These are phyloP conservation scores for Rhizopogon roseolus DNA, from an alignment of 768 basidiomycete species.

Conservation along the genomic window DNA sequence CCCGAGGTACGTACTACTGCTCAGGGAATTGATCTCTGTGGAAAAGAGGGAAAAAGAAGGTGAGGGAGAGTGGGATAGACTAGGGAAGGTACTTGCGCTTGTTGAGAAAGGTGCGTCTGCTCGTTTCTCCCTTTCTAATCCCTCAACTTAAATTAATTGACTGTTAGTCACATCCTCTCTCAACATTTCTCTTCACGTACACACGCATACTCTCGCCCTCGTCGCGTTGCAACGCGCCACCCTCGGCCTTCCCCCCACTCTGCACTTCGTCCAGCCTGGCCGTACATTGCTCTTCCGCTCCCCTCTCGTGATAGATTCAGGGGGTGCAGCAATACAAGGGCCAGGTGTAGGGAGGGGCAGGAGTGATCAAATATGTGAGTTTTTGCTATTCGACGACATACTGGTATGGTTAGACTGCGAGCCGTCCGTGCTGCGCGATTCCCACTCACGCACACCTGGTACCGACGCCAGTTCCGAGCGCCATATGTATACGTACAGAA, in stretches of 20 bases:
- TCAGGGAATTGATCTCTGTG: slow-evolving; percentile 74
- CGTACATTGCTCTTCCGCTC: slow-evolving; percentile 51
- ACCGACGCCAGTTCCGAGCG: not conserved
- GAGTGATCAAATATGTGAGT: not conserved
- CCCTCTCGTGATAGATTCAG: not conserved
- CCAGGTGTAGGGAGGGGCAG: not conserved
- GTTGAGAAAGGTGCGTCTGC: slow-evolving; percentile 67
- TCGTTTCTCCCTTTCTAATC: not conserved
- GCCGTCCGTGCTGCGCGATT: not conserved
- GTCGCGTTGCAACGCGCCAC: slow-evolving; percentile 79
- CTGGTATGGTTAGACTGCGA: not conserved
- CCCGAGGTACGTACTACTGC: slow-evolving; percentile 78
- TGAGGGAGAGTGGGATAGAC: slow-evolving; percentile 61
- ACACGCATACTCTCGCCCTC: slow-evolving; percentile 70
- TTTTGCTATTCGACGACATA: not conserved
- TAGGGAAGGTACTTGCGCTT: slow-evolving; percentile 56
- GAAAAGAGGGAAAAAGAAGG: slow-evolving; percentile 41
- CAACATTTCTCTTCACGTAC: slow-evolving; percentile 73
- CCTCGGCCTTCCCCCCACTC: slow-evolving; percentile 66
- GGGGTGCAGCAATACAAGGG: not conserved
- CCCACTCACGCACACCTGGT: not conserved
- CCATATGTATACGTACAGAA: slow-evolving; percentile 60
- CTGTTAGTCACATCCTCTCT: slow-evolving; percentile 67
- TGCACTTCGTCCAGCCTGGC: slow-evolving; percentile 78
- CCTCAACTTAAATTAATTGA: slow-evolving; percentile 2